Evolutionary conservation across 805 yeast genomes (phyloP), one percentile per base, ranked within the genome.

Genomic region (Ogataea thermomethanolica): DNA sequence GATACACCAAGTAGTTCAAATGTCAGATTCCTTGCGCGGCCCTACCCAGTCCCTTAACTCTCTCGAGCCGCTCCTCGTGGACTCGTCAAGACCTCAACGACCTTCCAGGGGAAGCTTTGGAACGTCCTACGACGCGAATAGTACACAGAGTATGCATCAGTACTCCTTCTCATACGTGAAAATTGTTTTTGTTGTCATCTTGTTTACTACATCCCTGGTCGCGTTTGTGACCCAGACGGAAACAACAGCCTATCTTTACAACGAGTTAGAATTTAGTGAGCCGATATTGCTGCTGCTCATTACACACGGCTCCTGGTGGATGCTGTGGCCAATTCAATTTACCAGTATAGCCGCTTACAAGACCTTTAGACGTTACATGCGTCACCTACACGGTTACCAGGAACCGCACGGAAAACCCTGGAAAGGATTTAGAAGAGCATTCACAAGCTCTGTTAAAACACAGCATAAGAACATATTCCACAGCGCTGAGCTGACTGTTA

Each of bases 201-300:
- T 83, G 2, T 71, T 80, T 29, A 10, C 69, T 1, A 43, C 76
- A 1, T 74, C 83, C 0, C 49, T 80, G 43, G 53, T 75, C 7
- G 54, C 89, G 3, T 88, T 88, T 62, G 89, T 88, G 4, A 54
- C 72, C 11, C 96, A 87, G 56, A 87, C 96, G 0, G 96, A 87
- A 57, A 67, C 81, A 44, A 85, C 95, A 2, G 73, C 87, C 6
- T 79, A 79, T 41, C 70, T 87, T 5, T 82, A 85, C 55, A 65
- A 69, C 23, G 56, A 66, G 7, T 58, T 70, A 20, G 73, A 71
- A 3, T 87, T 78, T 59, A 58, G 73, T 37, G 89, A 86, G 54
- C 95, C 96, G 0, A 67, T 85, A 15, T 59, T 86, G 17, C 63
- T 82, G 40, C 62, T 81, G n/a, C 60, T 70, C 39, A 61, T 84